Base-by-base conservation (phyloP, 768 basidiomycete genomes). In the Boletales sp. region DNA sequence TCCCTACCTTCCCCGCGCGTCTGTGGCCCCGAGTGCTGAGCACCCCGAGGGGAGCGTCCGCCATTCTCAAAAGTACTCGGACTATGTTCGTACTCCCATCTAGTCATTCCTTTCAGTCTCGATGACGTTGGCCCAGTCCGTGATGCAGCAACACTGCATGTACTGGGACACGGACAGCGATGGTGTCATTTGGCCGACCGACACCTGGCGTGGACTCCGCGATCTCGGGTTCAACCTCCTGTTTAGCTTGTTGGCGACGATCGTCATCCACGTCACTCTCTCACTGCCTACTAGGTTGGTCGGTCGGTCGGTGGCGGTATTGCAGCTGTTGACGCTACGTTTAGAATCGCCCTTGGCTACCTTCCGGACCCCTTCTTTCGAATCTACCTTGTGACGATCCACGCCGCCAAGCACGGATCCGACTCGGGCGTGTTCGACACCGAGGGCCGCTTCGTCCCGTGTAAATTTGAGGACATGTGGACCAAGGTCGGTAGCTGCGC, bases 381-480 rank as follows among this genome's bases (percentile, higher is more conserved):
- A 37, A 63, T 76, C 53, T 65, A 65, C 45, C 24, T 75, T 37
- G 45, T 27, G 36, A 59, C 60, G 50, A 69, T 73, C 40, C 69
- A 73, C 43, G 61, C 65, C 27, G 59, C 56, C 44, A 73, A 75
- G 55, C 75, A 77, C 52, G 75, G 75, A 2, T 70, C 69, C 17
- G 75, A 76, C 59, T 71, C 72, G 13, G 74, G 70, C n/a, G 47
- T 57, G 5, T 74, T 73, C 50, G 71, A 73, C 48, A 65, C 65
- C 45, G 69, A 74, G 52, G 74, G 74, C 1, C 65, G 72, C 1
- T 75, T 75, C 62, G 47, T 70, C 36, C 65, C 72, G 11, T 66
- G 68, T 51, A 67, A 66, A 51, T 76, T 77, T 43, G 73, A 75
- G 47, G 73, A 71, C 54, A 72, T 74, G 50, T 77, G 76, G 63